Conservation (phyloP, 208 protist genomes). For the Crithidia bombi region DNA sequence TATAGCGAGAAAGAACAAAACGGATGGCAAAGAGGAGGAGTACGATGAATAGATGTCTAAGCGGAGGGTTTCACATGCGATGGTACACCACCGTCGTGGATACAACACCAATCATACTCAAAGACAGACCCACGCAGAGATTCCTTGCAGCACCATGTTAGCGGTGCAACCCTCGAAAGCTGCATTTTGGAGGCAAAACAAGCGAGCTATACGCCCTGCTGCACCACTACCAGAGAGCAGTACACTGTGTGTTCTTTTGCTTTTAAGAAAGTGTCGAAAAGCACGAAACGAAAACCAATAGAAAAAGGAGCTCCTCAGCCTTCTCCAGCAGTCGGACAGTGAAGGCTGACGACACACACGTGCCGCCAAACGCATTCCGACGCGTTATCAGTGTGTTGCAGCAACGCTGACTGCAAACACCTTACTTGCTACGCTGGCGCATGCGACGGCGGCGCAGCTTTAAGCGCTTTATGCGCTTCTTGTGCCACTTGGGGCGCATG, state of each 20-base stretch:
- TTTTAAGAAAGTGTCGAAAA: background rate
- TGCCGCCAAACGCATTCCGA: background rate
- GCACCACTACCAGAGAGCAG: too few species aligned
- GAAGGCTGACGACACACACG: background rate
- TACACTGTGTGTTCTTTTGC: background rate
- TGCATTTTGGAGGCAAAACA: too few species aligned
- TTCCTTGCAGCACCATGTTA: too few species aligned
- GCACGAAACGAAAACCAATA: conserved; percentile 1
- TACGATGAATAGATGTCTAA: too few species aligned
- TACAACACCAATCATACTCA: too few species aligned
- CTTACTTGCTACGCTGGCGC: conserved; percentile 92
- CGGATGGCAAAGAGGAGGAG: background rate
- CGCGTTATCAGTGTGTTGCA: background rate
- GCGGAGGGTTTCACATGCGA: too few species aligned
- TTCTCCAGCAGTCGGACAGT: background rate
- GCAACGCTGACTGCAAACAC: conserved; percentile 1
- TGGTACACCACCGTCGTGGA: too few species aligned
- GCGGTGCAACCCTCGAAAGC: too few species aligned
- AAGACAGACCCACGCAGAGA: too few species aligned
- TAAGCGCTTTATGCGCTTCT: conserved; percentile 94
- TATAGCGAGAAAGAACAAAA: background rate
- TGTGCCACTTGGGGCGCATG: conserved; percentile 93
- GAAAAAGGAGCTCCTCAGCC: conserved; percentile 6
- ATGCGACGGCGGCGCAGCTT: conserved; percentile 88
- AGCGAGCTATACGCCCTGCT: too few species aligned